A percentile compares a stretch with the other conserved stretches of the same genome.
These are phyloP conservation scores for Vanrija sp. DNA, from an alignment of 1,284 basidiomycete species.

Conservation along the genomic window DNA sequence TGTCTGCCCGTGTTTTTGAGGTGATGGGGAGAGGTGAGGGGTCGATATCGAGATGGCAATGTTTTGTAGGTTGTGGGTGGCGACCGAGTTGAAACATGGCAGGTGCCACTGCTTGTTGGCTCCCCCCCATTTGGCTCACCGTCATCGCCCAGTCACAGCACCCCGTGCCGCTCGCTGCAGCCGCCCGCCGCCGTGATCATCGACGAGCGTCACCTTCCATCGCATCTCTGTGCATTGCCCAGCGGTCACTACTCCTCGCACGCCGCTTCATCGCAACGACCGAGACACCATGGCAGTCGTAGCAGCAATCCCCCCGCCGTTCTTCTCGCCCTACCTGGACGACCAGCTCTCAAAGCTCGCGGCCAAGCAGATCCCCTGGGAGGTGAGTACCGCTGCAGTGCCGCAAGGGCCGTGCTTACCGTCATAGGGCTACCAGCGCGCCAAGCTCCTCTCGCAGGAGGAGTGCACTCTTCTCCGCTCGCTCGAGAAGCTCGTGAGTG, in stretches of 20 bases:
- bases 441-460: constrained; percentile 80
- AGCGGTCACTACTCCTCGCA: background rate
- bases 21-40: background rate
- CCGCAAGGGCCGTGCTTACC: background rate
- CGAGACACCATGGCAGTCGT: constrained; percentile 23
- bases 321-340: constrained; percentile 75
- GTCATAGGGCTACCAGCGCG: constrained; percentile 84
- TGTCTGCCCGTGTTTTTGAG: constrained; percentile 8
- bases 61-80: background rate
- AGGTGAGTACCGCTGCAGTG: constrained; percentile 56
- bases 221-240: background rate
- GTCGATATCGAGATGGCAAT: background rate
- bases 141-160: background rate
- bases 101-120: background rate
- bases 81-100: background rate
- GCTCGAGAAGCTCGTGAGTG: constrained; percentile 63
- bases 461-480: constrained; percentile 88
- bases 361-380: constrained; percentile 91
- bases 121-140: background rate
- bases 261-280: background rate
- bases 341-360: constrained; percentile 82
- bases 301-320: constrained; percentile 64
- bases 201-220: background rate
- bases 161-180: background rate
- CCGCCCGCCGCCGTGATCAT: too few relatives aligned